These are phyloP conservation scores for Aspergillus novoparasiticus DNA, from an alignment of 2,329 filamentous ascomycete species.

Conservation along the genomic window DNA sequence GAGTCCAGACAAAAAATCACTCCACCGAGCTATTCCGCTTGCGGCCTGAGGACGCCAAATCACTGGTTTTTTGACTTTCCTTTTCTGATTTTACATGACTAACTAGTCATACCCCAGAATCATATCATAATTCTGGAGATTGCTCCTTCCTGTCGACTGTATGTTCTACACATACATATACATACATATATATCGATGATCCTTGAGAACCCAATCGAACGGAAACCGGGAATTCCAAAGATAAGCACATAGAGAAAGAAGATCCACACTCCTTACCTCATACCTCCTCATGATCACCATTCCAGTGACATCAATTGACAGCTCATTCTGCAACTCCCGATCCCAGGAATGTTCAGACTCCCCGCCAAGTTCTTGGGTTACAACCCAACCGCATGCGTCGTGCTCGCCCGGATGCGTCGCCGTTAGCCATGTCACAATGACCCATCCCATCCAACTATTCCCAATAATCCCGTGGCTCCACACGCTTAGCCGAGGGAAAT, in stretches of 20 bases:
- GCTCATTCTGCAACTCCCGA: background rate
- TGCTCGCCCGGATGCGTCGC: slow-evolving; percentile 13
- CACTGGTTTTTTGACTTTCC: background rate
- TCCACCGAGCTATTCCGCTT: slow-evolving; percentile 8
- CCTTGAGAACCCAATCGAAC: background rate
- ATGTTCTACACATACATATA: background rate
- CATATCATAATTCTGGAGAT: too few relatives aligned
- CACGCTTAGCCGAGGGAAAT: slow-evolving; percentile 2
- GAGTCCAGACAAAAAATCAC: slow-evolving; percentile 1
- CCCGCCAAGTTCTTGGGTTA: slow-evolving; percentile 6
- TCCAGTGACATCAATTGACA: slow-evolving; percentile 5
- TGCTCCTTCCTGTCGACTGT: background rate
- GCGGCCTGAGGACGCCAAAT: slow-evolving; percentile 8
- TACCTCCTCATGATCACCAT: background rate
- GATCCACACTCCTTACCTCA: background rate
- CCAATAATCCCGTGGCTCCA: slow-evolving; percentile 15
- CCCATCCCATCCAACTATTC: slow-evolving; percentile 6
- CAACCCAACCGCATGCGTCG: slow-evolving; percentile 13
- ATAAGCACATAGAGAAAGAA: background rate
- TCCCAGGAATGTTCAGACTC: slow-evolving; percentile 4
- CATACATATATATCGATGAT: background rate
- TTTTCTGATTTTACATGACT: background rate
- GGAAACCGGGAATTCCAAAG: background rate
- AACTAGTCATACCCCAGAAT: background rate
- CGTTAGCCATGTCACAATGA: slow-evolving; percentile 16